Evolutionary conservation across 73 alveolate species (phyloP).

Genomic region (Tetrahymena elliotti): DNA sequence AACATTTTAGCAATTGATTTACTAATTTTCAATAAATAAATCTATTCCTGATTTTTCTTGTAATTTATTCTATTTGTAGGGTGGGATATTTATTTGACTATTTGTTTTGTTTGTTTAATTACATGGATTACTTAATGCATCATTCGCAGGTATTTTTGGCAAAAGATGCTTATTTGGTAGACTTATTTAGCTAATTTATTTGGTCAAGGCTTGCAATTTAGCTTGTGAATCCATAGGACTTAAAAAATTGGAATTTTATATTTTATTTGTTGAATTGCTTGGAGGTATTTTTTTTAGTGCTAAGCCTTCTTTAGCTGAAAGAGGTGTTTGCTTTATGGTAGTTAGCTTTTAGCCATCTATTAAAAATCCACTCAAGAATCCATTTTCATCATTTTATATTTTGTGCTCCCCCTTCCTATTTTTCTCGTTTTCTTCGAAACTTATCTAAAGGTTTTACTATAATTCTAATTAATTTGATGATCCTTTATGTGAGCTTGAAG

Average conservation of each 20-base stretch:
- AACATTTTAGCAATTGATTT: too few species aligned
- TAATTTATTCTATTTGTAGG: too few species aligned
- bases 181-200: background rate
- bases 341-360: background rate
- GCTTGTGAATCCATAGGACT: background rate
- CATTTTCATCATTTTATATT: background rate
- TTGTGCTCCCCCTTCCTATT: background rate
- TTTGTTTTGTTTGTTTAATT: too few species aligned
- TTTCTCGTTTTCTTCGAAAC: background rate
- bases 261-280: background rate
- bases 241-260: background rate
- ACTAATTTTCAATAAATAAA: background rate
- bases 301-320: background rate
- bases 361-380: background rate
- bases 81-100: background rate
- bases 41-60: background rate
- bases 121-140: background rate
- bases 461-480: background rate
- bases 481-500: background rate
- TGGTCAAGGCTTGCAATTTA: background rate
- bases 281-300: background rate
- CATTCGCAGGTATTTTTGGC: background rate
- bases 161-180: background rate
- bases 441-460: background rate
- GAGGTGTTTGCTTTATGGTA: background rate